Base-by-base conservation (phyloP, 1,284 basidiomycete species). In the Heterobasidion occidentale region DNA sequence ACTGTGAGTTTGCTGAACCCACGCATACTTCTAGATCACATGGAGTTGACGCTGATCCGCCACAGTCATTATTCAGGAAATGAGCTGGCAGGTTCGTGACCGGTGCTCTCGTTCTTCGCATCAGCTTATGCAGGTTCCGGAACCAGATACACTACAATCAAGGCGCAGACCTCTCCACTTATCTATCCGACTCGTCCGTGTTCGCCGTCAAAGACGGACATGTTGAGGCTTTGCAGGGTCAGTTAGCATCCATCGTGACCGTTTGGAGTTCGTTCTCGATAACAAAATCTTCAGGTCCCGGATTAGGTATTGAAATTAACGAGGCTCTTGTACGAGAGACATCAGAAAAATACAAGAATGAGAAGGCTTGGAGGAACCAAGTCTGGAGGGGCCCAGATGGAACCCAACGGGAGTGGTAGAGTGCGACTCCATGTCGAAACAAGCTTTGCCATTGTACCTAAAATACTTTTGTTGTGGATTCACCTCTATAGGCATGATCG, bases 61-160 rank as follows among this genome's bases (percentile, higher is more conserved):
- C 1, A 3, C 56, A 82, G 80, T 83, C 62, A 74, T 80, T 46
- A 84, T 86, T 38, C 83, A 85, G 63, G 84, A 86, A 67, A 84
- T 85, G 81, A 83, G 80, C 59, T 79, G 80, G 75, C 75, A 84
- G 76, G 80, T 77, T 59, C 53, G 66, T 56, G 19, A 35, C 33
- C 6, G 4, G 20, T 42, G 19, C 20, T 49, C 12, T 35, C 17
- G 36, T 17, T 11, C 36, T 20, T 20, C 27, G 36, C 19, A 49
- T 9, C 17, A 47, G 27, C 20, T 44, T 45, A 35, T 48, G 6
- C 35, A 6, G 19, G 12, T 27, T 36, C 33, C 42, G 54, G 15
- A 27, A 46, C 27, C 56, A 84, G 83, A 88, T 90, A 64, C 86
- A 90, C 69, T 89, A 89, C 72, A 89, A 90, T 67, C 70, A 79